Evolutionary conservation across 2,329 filamentous ascomycete species (phyloP).

Genomic region (Ophiocordyceps camponoti-rufipedis): DNA sequence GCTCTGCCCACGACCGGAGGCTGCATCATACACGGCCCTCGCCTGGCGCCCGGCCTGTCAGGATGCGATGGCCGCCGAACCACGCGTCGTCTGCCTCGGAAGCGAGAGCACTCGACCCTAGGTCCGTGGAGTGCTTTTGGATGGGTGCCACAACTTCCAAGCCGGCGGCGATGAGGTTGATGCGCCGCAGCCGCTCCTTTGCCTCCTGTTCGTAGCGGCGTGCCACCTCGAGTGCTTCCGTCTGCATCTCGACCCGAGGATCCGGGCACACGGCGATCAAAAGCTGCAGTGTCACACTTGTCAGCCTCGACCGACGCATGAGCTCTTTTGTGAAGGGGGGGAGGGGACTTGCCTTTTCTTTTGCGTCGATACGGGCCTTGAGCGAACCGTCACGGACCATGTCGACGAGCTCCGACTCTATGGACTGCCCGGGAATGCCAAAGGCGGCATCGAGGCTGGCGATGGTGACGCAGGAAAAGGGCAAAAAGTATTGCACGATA

Average conservation of each 20-base stretch:
- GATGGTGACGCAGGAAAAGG: conserved; percentile 75
- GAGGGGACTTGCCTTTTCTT: conserved; percentile 40
- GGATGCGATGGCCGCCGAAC: conserved; percentile 10
- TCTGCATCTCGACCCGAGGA: conserved; percentile 50
- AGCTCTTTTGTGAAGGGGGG: neutral
- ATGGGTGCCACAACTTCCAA: conserved; percentile 38
- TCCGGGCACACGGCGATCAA: conserved; percentile 55
- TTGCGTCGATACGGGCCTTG: conserved; percentile 67
- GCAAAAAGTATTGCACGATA: conserved; percentile 81
- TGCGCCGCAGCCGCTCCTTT: conserved; percentile 55
- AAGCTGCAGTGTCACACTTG: conserved; percentile 24
- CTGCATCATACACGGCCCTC: conserved; percentile 2
- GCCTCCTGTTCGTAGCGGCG: conserved; percentile 58
- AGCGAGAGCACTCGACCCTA: conserved; percentile 2
- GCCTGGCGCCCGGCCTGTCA: neutral
- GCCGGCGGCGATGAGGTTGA: conserved; percentile 58
- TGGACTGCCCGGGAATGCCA: conserved; percentile 37
- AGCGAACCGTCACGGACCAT: conserved; percentile 62
- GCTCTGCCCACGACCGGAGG: too few species aligned
- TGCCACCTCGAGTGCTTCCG: conserved; percentile 47
- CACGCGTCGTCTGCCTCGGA: conserved; percentile 13
- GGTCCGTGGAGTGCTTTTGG: conserved; percentile 6
- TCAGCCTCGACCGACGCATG: neutral
- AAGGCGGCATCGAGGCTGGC: conserved; percentile 65
- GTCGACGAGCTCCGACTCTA: conserved; percentile 55